These are phyloP conservation scores for Crotalaria pallida DNA, from an alignment of 306 rosid genomes.

Conservation along the genomic window DNA sequence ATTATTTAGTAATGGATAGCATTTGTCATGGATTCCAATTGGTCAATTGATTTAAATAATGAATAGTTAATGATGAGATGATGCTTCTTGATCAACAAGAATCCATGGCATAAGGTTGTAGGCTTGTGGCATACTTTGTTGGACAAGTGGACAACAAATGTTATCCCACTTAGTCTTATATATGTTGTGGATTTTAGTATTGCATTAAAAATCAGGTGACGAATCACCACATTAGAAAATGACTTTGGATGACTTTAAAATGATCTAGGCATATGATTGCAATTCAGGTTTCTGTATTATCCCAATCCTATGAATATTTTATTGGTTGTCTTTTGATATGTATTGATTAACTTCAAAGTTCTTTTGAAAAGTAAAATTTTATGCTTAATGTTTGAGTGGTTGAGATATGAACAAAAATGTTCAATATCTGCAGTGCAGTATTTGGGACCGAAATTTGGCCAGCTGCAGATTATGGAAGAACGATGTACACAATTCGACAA, in stretches of 20 bases:
- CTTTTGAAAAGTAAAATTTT: not conserved
- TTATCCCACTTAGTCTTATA: not conserved
- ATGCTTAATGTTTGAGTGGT: not conserved
- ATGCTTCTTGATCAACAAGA: no score
- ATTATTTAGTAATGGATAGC: not conserved
- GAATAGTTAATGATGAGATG: no score
- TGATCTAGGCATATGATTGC: not conserved
- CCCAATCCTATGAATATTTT: not conserved
- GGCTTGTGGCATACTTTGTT: no score
- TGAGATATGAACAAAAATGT: conserved; percentile 35
- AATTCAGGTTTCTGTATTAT: not conserved
- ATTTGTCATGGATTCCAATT: no score
- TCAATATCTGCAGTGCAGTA: conserved; percentile 76
- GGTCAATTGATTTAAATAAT: no score
- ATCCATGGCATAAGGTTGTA: no score
- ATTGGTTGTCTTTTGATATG: not conserved
- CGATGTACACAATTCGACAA: conserved; percentile 96
- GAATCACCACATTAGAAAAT: not conserved
- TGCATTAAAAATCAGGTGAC: not conserved
- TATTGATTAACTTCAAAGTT: not conserved
- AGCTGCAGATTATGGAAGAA: conserved; percentile 97
- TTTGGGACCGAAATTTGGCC: conserved; percentile 98
- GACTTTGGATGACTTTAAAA: not conserved
- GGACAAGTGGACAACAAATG: no score
- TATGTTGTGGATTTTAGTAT: conserved; percentile 8